Percentiles rank a stretch among this genome's conserved stretches.
These are phyloP conservation scores for Hordeum vulgare DNA, from an alignment of 176 grass and related monocot species.

Conservation along the genomic window MorexV3_pseudomolecules_assembly NC_058522.1:133442357-133442856, in stretches of 20 bases:
- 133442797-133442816: no score
- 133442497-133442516: background rate
- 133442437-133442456: constrained; percentile 23
- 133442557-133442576: constrained; percentile 1
- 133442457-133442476: constrained; percentile 5
- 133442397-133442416: constrained; percentile 12
- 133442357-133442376: constrained; percentile 18
- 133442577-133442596: background rate
- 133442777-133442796: no score
- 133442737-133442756: constrained; percentile 1
- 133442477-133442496: no score
- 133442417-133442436: constrained; percentile 14
- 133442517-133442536: background rate
- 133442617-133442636: background rate
- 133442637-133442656: constrained; percentile 5
- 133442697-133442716: background rate
- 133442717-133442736: background rate
- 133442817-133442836: no score
- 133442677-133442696: background rate
- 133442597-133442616: background rate
- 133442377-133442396: constrained; percentile 20
- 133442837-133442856: no score
- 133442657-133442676: background rate
- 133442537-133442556: background rate
- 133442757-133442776: background rate